A percentile compares a stretch with the other conserved stretches of the same genome.
These are phyloP conservation scores for Saccharomycopsis selenospora DNA, from an alignment of 805 yeast species.

Conservation along the genomic window DNA sequence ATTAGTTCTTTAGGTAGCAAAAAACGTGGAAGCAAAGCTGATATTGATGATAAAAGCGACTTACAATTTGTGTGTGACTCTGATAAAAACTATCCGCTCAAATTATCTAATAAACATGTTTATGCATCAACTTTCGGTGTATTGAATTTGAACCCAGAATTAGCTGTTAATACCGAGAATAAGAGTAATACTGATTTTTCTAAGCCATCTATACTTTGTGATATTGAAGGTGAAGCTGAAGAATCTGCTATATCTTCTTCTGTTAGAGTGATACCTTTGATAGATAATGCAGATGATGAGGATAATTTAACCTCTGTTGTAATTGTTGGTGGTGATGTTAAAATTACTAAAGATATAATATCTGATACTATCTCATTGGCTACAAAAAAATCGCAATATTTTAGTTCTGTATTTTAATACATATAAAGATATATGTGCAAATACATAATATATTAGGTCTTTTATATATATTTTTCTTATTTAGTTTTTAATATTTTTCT, in stretches of 20 bases:
- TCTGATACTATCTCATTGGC: constrained; percentile 42
- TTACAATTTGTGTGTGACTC: constrained; percentile 54
- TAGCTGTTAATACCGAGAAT: constrained; percentile 26
- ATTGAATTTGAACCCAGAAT: constrained; percentile 36
- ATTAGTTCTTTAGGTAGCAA: constrained; percentile 22
- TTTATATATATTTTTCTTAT: no score
- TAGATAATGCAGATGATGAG: constrained; percentile 24
- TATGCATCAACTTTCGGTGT: constrained; percentile 53
- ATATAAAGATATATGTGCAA: no score
- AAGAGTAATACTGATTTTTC: constrained; percentile 16
- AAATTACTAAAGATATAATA: constrained; percentile 41
- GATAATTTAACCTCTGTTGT: constrained; percentile 37
- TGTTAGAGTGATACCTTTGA: constrained; percentile 36
- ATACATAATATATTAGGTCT: no score
- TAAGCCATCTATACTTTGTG: constrained; percentile 49
- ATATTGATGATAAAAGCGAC: constrained; percentile 43
- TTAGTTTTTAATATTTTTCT: no score
- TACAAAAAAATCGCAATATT: constrained; percentile 11
- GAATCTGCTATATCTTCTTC: constrained; percentile 53
- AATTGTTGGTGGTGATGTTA: constrained; percentile 43
- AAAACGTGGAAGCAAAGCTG: constrained; percentile 46
- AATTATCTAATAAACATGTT: constrained; percentile 35
- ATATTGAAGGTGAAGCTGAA: constrained; percentile 81
- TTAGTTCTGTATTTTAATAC: no score
- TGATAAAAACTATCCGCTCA: constrained; percentile 31